A percentile compares a stretch with the other conserved stretches of the same genome.
Evolutionary conservation across 305 asterid species (phyloP).

Genomic region (Solanum hybrid): DNA sequence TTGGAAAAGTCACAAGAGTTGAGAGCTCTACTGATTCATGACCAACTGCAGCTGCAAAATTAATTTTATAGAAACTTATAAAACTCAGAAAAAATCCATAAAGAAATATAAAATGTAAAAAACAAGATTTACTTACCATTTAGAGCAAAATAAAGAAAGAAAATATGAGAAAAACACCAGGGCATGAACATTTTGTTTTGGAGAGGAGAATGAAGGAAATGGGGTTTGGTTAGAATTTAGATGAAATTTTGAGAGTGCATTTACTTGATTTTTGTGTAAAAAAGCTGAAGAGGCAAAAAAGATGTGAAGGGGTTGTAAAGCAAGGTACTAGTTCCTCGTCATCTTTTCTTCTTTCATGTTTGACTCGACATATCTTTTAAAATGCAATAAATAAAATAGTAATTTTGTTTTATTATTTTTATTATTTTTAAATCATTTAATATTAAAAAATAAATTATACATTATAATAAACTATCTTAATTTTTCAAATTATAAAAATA

Average conservation of each 20-base stretch:
- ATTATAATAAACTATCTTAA: not conserved
- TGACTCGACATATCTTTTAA: not conserved
- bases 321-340: not conserved
- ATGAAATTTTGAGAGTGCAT: not conserved
- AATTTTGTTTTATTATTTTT: not conserved
- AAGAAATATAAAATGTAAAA: not conserved
- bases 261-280: not conserved
- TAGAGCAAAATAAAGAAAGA: slow-evolving; percentile 9
- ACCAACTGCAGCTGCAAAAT: slow-evolving; percentile 21
- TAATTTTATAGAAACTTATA: not conserved
- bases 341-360: not conserved
- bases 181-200: slow-evolving; percentile 8
- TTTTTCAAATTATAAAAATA: not conserved
- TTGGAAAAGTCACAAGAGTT: slow-evolving; percentile 11
- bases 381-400: not conserved
- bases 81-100: not conserved
- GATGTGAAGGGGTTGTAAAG: not conserved
- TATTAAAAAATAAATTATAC: not conserved
- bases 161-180: not conserved
- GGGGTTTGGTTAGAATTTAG: not conserved
- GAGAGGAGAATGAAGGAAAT: not conserved
- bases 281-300: not conserved
- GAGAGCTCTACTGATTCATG: slow-evolving; percentile 30
- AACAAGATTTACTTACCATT: slow-evolving; percentile 7
- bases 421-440: not conserved